These are phyloP conservation scores for Mimosa pudica DNA, from an alignment of 306 rosid species.

Conservation along the genomic window DNA sequence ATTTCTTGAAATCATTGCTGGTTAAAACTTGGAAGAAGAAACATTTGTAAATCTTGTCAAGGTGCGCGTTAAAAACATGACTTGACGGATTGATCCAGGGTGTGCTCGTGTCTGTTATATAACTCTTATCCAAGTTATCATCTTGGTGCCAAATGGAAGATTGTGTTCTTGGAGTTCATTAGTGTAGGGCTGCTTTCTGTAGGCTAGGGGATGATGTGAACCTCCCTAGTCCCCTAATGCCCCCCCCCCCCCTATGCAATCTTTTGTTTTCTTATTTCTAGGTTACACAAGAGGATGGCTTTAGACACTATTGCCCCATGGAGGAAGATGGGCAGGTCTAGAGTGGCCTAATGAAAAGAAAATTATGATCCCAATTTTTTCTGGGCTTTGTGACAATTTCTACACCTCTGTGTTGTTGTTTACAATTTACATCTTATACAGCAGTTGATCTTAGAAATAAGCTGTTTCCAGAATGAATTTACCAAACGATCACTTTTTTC, in stretches of 20 bases:
- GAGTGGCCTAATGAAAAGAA: neutral
- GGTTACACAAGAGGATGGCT: neutral
- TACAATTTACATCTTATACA: neutral
- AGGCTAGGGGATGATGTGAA: neutral
- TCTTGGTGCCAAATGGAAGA: neutral
- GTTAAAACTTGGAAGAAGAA: neutral
- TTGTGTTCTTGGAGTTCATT: neutral
- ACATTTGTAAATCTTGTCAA: neutral
- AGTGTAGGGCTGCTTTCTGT: neutral
- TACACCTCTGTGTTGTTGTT: neutral
- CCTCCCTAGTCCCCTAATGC: neutral
- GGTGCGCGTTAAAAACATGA: neutral
- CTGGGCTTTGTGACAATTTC: neutral
- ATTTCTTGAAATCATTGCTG: slow-evolving; percentile 2
- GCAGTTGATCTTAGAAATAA: neutral
- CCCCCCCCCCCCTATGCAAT: neutral
- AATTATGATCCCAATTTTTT: neutral
- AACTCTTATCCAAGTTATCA: neutral
- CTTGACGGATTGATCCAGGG: neutral
- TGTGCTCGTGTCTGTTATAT: neutral
- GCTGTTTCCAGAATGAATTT: neutral
- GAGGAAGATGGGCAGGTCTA: neutral
- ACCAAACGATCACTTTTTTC: neutral
- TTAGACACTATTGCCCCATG: neutral
- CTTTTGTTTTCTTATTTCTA: too few species aligned